Evolutionary conservation across 2,329 filamentous ascomycete genomes (phyloP).

Genomic region (Remersonia thermophila): DNA sequence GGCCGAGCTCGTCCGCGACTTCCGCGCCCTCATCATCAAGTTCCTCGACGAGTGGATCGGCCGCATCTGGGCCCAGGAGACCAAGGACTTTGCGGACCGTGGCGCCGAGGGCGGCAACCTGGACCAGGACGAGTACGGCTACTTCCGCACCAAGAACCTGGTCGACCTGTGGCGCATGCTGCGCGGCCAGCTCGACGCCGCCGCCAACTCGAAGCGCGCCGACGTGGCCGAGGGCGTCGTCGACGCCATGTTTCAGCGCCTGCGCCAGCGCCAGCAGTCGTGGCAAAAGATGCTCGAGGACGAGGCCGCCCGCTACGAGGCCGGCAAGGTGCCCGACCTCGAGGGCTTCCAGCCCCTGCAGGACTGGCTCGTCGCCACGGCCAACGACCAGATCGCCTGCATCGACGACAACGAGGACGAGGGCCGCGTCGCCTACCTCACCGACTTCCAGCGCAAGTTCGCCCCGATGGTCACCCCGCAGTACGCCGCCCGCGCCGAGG

Average conservation of each 20-base stretch:
- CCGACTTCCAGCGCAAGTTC: constrained; percentile 74
- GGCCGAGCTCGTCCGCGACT: constrained; percentile 81
- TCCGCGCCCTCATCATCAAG: constrained; percentile 87
- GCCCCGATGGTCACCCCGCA: constrained; percentile 67
- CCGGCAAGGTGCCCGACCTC: constrained; percentile 38
- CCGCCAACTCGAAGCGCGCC: constrained; percentile 68
- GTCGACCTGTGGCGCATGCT: constrained; percentile 97
- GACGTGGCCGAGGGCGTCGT: constrained; percentile 93
- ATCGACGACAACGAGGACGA: constrained; percentile 84
- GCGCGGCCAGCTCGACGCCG: constrained; percentile 78
- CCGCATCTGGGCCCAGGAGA: constrained; percentile 73
- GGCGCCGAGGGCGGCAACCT: constrained; percentile 62
- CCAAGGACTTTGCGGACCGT: constrained; percentile 66
- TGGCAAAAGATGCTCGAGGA: constrained; percentile 86
- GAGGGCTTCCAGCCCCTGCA: constrained; percentile 68
- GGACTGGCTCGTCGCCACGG: constrained; percentile 93
- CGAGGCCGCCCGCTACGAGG: constrained; percentile 64
- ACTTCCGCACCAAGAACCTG: constrained; percentile 82
- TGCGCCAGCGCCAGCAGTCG: constrained; percentile 68
- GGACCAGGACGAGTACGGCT: constrained; percentile 78
- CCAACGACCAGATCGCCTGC: constrained; percentile 97
- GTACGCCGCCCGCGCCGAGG: constrained; percentile 63
- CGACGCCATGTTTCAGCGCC: constrained; percentile 84
- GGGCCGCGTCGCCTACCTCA: constrained; percentile 66
- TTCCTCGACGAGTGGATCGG: constrained; percentile 97